Percentiles rank a stretch among this genome's conserved stretches.
phyloP scores from a whole-genome alignment of 2,329 filamentous ascomycete genomes.

The Beauveria sp. region DNA sequence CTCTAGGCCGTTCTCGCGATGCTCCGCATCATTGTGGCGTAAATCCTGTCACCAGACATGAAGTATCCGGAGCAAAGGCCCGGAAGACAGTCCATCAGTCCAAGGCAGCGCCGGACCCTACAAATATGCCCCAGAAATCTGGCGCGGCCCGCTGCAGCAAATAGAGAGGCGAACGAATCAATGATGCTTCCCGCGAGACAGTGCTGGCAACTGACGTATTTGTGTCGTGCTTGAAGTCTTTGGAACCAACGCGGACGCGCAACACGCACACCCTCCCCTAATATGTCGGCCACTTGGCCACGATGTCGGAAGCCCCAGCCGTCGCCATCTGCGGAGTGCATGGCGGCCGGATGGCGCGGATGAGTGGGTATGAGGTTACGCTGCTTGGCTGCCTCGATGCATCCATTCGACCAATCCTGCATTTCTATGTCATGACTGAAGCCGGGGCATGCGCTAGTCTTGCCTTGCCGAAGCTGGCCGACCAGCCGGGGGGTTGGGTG shows the following conservation, averaged over 20 bases:
- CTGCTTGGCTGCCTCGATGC: not conserved
- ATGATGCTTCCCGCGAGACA: not conserved
- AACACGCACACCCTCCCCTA: not conserved
- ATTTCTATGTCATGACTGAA: not conserved
- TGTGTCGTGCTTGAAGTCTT: not conserved
- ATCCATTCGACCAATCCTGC: not conserved
- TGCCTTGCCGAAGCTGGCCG: slow-evolving; percentile 1
- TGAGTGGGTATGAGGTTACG: not conserved
- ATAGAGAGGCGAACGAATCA: not conserved
- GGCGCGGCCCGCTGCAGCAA: not conserved
- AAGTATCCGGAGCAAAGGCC: not conserved
- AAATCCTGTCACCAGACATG: not conserved
- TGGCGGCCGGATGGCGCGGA: not conserved
- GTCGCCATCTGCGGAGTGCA: not conserved
- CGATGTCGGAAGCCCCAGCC: slow-evolving; percentile 7
- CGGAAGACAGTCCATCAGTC: not conserved
- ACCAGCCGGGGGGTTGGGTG: not conserved
- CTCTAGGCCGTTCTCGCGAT: not conserved
- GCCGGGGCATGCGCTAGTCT: not conserved
- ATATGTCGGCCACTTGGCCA: too few relatives aligned
- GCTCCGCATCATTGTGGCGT: not conserved
- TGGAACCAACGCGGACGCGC: not conserved
- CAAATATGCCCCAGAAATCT: not conserved
- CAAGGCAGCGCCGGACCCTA: not conserved
- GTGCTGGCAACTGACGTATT: slow-evolving; percentile 1